phyloP scores from a whole-genome alignment of 176 grass and related monocot genomes.

The Thalia dealbata region DNA sequence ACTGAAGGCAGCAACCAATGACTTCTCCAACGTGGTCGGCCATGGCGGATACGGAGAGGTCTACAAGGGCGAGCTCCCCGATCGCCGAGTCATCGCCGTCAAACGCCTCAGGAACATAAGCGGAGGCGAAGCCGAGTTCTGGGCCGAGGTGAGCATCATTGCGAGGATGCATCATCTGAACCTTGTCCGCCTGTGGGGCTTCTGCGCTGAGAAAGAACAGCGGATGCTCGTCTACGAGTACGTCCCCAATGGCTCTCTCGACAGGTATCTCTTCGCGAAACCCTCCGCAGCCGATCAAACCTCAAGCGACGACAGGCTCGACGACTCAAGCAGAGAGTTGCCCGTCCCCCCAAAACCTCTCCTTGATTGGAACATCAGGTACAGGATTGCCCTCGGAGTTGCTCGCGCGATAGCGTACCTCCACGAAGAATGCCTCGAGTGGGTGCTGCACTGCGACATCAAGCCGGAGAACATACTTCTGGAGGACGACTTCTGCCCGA shows the following conservation, averaged over 20 bases:
- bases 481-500: constrained; percentile 78
- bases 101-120: constrained; percentile 68
- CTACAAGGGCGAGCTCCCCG: constrained; percentile 65
- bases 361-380: constrained; percentile 68
- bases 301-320: background rate
- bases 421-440: constrained; percentile 93
- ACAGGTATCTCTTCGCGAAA: constrained; percentile 63
- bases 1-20: constrained; percentile 73
- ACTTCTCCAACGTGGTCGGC: constrained; percentile 74
- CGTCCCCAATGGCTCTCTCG: constrained; percentile 80
- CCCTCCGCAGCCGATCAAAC: background rate
- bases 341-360: constrained; percentile 9
- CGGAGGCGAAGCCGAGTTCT: constrained; percentile 86
- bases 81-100: constrained; percentile 69
- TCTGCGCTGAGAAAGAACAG: constrained; percentile 85
- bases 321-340: background rate
- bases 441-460: constrained; percentile 64
- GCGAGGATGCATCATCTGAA: constrained; percentile 95
- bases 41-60: constrained; percentile 66
- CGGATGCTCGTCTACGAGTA: constrained; percentile 94
- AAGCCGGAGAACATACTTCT: constrained; percentile 49
- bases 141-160: constrained; percentile 95
- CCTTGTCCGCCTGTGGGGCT: constrained; percentile 91
- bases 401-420: constrained; percentile 82
- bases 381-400: constrained; percentile 71